These are phyloP conservation scores for Sphagnum tenellum DNA, from an alignment of 225 moss, liverwort and hornwort species.

Conservation along the genomic window DNA sequence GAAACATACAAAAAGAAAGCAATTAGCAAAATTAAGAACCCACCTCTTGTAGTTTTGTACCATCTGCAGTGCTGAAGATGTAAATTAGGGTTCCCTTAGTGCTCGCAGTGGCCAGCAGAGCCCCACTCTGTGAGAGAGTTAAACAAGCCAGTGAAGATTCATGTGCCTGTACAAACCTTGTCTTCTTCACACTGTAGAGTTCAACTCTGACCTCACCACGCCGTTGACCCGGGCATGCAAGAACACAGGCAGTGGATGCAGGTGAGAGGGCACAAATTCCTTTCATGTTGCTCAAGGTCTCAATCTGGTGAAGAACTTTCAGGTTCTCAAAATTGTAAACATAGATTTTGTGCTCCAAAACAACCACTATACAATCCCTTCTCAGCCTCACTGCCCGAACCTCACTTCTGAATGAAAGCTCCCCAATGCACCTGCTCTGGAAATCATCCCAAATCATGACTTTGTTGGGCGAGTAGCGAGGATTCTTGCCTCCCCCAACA, in stretches of 20 bases:
- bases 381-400: slow-evolving; percentile 61
- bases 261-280: slow-evolving; percentile 67
- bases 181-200: slow-evolving; percentile 37
- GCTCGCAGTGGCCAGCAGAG: slow-evolving; percentile 74
- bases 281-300: slow-evolving; percentile 66
- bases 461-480: slow-evolving; percentile 55
- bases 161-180: slow-evolving; percentile 58
- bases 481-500: slow-evolving; percentile 59
- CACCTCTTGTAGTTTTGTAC: slow-evolving; percentile 88
- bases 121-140: slow-evolving; percentile 56
- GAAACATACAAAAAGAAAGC: slow-evolving; percentile 1
- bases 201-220: slow-evolving; percentile 60
- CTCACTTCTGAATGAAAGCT: slow-evolving; percentile 56
- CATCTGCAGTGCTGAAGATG: slow-evolving; percentile 67
- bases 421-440: slow-evolving; percentile 53
- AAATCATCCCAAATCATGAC: slow-evolving; percentile 66
- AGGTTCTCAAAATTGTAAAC: slow-evolving; percentile 61
- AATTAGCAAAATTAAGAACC: not conserved
- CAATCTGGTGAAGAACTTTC: slow-evolving; percentile 57
- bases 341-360: slow-evolving; percentile 72
- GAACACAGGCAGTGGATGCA: slow-evolving; percentile 34
- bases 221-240: slow-evolving; percentile 59
- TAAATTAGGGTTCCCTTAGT: slow-evolving; percentile 56
- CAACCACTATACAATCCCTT: slow-evolving; percentile 56
- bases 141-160: slow-evolving; percentile 55